Percentiles rank a stretch among this genome's conserved stretches.
phyloP scores from a whole-genome alignment of 148 eudicot species.

The Rhododendron williamsianum region DNA sequence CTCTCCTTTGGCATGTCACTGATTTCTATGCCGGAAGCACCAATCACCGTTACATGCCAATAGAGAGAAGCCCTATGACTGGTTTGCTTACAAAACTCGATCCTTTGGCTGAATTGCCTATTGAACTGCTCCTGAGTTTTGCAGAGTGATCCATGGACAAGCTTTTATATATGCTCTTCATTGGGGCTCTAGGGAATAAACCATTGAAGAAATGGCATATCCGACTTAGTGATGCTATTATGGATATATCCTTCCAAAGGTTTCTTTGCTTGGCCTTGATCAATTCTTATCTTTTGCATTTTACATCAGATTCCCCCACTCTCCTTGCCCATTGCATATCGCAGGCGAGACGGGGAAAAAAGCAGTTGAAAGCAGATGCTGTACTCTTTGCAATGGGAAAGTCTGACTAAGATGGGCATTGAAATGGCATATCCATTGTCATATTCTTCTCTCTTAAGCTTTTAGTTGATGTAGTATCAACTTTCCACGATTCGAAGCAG shows the following conservation, averaged over 20 bases:
- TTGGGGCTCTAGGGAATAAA: conserved; percentile 13
- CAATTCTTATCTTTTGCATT: conserved; percentile 4
- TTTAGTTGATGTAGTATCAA: background rate
- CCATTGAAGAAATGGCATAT: conserved; percentile 21
- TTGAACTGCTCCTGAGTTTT: background rate
- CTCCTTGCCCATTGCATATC: conserved; percentile 3
- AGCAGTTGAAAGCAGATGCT: conserved; percentile 21
- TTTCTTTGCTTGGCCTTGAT: background rate
- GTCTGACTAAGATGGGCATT: conserved; percentile 3
- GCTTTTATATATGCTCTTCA: background rate
- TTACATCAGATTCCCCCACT: conserved; percentile 9
- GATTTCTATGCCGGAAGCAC: background rate
- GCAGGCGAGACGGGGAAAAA: conserved; percentile 7
- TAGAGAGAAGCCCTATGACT: conserved; percentile 33
- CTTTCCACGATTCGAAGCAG: background rate
- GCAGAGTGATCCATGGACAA: background rate
- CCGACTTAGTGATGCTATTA: background rate
- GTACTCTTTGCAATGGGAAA: background rate
- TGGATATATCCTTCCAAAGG: conserved; percentile 5
- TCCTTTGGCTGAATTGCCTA: background rate
- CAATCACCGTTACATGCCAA: conserved; percentile 30
- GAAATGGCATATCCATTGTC: conserved; percentile 26
- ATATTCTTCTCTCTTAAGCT: conserved; percentile 14
- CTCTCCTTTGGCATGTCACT: conserved; percentile 33
- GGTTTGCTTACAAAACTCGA: conserved; percentile 18